Evolutionary conservation across 139 green algal genomes (phyloP).

Genomic region (Picochlorum sp.): DNA sequence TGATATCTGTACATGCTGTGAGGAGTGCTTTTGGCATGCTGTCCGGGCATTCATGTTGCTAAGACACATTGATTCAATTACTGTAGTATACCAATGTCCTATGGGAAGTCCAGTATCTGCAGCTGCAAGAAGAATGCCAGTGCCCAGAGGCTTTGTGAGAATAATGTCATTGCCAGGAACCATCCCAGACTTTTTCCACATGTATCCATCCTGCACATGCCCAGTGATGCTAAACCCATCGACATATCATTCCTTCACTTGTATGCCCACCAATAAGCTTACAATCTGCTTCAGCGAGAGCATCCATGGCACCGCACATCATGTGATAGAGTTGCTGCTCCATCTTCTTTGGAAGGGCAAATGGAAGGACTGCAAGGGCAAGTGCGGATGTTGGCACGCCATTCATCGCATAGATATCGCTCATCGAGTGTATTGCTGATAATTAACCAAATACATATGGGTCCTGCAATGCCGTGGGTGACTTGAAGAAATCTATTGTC

Average conservation of each 20-base stretch:
- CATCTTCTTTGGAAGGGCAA: slow-evolving; percentile 40
- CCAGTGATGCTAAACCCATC: slow-evolving; percentile 54
- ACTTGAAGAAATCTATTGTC: slow-evolving; percentile 82
- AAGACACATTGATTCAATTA: slow-evolving; percentile 44
- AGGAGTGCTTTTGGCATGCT: slow-evolving; percentile 39
- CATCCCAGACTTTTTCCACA: slow-evolving; percentile 59
- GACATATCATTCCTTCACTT: slow-evolving; percentile 64
- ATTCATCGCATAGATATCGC: slow-evolving; percentile 80
- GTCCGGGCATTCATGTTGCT: slow-evolving; percentile 39
- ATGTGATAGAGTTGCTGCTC: slow-evolving; percentile 73
- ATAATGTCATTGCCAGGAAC: slow-evolving; percentile 59
- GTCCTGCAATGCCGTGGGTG: slow-evolving; percentile 52
- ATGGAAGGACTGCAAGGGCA: slow-evolving; percentile 63
- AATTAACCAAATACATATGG: slow-evolving; percentile 75
- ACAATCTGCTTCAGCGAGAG: slow-evolving; percentile 57
- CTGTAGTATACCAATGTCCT: slow-evolving; percentile 32
- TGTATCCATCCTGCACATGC: slow-evolving; percentile 18
- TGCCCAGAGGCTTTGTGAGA: slow-evolving; percentile 86
- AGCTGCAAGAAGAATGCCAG: slow-evolving; percentile 64
- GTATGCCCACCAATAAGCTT: slow-evolving; percentile 76
- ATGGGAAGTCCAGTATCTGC: slow-evolving; percentile 58
- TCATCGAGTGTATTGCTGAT: slow-evolving; percentile 69
- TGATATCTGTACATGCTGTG: slow-evolving; percentile 80
- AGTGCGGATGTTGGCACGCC: slow-evolving; percentile 61
- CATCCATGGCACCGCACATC: slow-evolving; percentile 52